These are phyloP conservation scores for Lasiodiplodia theobromae DNA, from an alignment of 2,329 filamentous ascomycete species.

Conservation along the genomic window DNA sequence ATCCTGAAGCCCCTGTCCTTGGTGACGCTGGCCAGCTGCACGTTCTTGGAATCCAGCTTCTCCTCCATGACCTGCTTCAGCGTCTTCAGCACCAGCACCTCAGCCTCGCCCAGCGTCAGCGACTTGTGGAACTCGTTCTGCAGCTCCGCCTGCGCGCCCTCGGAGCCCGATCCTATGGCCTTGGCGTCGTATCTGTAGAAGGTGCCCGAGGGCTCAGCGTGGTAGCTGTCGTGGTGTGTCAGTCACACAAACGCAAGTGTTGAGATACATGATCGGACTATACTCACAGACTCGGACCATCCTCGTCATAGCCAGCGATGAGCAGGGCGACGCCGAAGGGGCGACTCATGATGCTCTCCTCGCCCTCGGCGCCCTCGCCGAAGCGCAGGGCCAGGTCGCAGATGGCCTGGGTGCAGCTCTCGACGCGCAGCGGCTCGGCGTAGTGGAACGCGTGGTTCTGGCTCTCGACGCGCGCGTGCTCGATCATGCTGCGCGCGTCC, in stretches of 20 bases:
- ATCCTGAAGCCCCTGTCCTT: slow-evolving; percentile 98
- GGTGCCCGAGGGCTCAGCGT: slow-evolving; percentile 96
- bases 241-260: background rate
- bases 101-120: slow-evolving; percentile 88
- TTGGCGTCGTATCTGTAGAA: slow-evolving; percentile 99
- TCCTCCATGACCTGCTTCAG: slow-evolving; percentile 99
- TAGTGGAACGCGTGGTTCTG: slow-evolving; percentile 99
- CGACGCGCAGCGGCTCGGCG: slow-evolving; percentile 90
- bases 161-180: slow-evolving; percentile 95
- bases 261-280: background rate
- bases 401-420: slow-evolving; percentile 98
- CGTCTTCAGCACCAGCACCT: slow-evolving; percentile 95
- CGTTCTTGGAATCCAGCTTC: slow-evolving; percentile 98
- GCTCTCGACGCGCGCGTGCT: slow-evolving; percentile 96
- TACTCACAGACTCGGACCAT: slow-evolving; percentile 84
- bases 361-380: slow-evolving; percentile 94
- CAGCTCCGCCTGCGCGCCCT: slow-evolving; percentile 95
- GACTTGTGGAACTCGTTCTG: slow-evolving; percentile 99
- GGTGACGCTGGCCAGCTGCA: slow-evolving; percentile 96
- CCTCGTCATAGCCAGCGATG: slow-evolving; percentile 97
- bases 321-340: slow-evolving; percentile 96
- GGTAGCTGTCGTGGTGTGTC: slow-evolving; percentile 67
- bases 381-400: slow-evolving; percentile 96
- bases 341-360: slow-evolving; percentile 98
- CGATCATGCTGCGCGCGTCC: slow-evolving; percentile 95